Percentiles rank a stretch among this genome's conserved stretches.
phyloP scores from a whole-genome alignment of 345 rosid genomes.

The Pseudoturritis turrita region DNA sequence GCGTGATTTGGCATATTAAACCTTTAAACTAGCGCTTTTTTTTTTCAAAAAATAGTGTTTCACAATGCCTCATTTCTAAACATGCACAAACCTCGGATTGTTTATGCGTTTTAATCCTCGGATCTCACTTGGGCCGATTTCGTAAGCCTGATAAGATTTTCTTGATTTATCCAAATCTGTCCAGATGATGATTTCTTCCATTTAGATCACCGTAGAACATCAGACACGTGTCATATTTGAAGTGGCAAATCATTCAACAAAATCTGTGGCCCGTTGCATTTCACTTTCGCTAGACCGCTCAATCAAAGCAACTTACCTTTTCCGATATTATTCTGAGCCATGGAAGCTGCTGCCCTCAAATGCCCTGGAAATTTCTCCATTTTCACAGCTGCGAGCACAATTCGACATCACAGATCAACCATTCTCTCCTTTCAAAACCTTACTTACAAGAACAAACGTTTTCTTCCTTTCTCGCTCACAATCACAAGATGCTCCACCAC shows the following conservation, averaged over 20 bases:
- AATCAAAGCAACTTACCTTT: not conserved
- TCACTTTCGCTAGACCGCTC: not conserved
- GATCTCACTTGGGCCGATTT: not conserved
- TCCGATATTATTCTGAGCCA: not conserved
- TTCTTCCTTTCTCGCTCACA: conserved; percentile 28
- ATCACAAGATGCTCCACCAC: conserved; percentile 48
- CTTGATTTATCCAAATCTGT: not conserved
- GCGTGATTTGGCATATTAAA: too few species aligned
- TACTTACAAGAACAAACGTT: conserved; percentile 8
- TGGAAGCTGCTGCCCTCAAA: conserved; percentile 35
- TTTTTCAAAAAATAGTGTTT: too few species aligned
- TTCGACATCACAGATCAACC: conserved; percentile 12
- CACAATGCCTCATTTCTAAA: too few species aligned
- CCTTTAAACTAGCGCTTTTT: too few species aligned
- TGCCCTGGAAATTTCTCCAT: conserved; percentile 28
- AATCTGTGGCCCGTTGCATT: conserved; percentile 18
- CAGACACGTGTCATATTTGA: conserved; percentile 14
- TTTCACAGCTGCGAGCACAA: conserved; percentile 4
- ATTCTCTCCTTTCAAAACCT: conserved; percentile 21
- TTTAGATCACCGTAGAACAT: not conserved
- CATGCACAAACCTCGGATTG: too few species aligned
- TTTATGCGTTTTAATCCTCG: not conserved
- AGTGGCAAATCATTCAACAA: conserved; percentile 16
- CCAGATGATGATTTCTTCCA: not conserved
- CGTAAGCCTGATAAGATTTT: not conserved